Conservation (phyloP, 768 basidiomycete species). For the Grammothele lineata region DNA sequence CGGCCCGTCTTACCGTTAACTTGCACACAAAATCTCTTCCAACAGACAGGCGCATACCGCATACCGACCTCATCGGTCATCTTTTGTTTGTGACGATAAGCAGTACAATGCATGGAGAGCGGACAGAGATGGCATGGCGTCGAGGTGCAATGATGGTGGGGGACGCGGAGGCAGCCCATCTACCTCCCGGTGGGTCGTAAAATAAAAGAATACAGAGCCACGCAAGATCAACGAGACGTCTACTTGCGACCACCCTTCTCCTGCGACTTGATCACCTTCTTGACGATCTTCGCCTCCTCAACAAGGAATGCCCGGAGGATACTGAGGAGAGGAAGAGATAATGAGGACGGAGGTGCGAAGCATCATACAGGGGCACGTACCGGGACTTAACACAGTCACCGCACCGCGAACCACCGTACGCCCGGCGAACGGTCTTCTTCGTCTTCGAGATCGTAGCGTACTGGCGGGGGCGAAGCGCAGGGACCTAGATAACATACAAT, state of each 20-base stretch:
- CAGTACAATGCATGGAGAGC: slow-evolving; percentile 27
- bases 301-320: slow-evolving; percentile 98
- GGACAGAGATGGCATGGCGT: slow-evolving; percentile 21
- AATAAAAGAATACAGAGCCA: slow-evolving; percentile 13
- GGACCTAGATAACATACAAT: slow-evolving; percentile 49
- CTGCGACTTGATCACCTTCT: slow-evolving; percentile 97
- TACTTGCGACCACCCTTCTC: slow-evolving; percentile 37
- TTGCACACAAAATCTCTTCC: background rate
- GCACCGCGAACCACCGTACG: slow-evolving; percentile 97
- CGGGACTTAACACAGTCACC: slow-evolving; percentile 93
- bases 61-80: slow-evolving; percentile 26
- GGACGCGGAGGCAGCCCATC: slow-evolving; percentile 4
- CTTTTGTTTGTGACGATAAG: slow-evolving; percentile 24
- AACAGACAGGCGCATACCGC: slow-evolving; percentile 8
- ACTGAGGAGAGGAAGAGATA: slow-evolving; percentile 37
- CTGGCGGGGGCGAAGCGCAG: slow-evolving; percentile 92
- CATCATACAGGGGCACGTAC: slow-evolving; percentile 42
- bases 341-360: too few relatives aligned
- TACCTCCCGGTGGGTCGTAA: slow-evolving; percentile 11
- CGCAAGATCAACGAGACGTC: slow-evolving; percentile 4
- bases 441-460: slow-evolving; percentile 97
- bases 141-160: slow-evolving; percentile 15
- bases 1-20: background rate
- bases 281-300: slow-evolving; percentile 99
- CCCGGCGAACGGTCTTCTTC: slow-evolving; percentile 92